A percentile compares a stretch with the other conserved stretches of the same genome.
phyloP scores from a whole-genome alignment of 108 stramenopile species.

The Conticribra guillardii region DNA sequence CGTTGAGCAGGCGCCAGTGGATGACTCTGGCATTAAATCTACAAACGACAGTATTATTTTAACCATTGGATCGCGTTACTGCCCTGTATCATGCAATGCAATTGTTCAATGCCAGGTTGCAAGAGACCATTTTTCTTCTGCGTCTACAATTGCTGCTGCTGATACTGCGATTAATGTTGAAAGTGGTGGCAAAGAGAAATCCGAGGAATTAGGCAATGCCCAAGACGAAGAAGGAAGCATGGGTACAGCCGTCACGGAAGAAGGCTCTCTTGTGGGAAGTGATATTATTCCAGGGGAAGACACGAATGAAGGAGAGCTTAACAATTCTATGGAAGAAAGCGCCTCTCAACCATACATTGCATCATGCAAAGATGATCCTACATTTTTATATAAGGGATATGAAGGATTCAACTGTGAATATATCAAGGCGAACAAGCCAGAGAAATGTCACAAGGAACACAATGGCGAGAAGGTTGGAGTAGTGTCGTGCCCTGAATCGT shows the following conservation, averaged over 20 bases:
- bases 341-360: background rate
- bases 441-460: constrained; percentile 25
- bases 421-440: constrained; percentile 30
- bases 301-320: background rate
- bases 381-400: constrained; percentile 28
- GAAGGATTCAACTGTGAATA: constrained; percentile 35
- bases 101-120: constrained; percentile 7
- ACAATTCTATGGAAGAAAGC: too few relatives aligned
- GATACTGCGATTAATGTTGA: background rate
- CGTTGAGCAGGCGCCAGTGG: background rate
- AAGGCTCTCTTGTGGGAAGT: background rate
- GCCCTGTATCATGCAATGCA: constrained; percentile 15
- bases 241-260: background rate
- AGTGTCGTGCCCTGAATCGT: constrained; percentile 25
- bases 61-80: constrained; percentile 14
- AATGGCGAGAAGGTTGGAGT: constrained; percentile 35
- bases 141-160: background rate
- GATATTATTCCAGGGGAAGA: background rate
- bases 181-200: background rate
- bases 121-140: constrained; percentile 10
- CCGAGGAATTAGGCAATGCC: background rate
- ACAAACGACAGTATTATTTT: background rate
- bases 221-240: background rate
- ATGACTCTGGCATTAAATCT: background rate
- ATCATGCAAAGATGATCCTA: constrained; percentile 22